phyloP scores from a whole-genome alignment of 352 stramenopile species.

The Blastocystis sp. region DNA sequence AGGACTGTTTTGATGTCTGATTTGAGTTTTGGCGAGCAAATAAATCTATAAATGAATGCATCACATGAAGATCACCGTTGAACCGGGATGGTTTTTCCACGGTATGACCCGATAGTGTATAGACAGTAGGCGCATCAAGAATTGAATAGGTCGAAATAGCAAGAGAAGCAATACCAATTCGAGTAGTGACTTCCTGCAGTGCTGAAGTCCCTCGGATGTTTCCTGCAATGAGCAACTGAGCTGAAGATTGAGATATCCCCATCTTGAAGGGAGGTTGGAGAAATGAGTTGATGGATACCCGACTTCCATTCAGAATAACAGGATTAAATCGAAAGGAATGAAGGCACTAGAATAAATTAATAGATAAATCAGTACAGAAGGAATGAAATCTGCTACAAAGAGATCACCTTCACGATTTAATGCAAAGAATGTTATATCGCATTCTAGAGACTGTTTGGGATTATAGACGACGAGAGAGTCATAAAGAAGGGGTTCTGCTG shows the following conservation, averaged over 20 bases:
- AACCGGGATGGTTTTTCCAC: neutral
- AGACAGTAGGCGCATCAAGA: neutral
- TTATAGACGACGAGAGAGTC: neutral
- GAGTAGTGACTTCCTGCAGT: neutral
- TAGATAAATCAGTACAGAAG: neutral
- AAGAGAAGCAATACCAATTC: conserved; percentile 8
- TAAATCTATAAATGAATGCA: neutral
- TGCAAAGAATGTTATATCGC: neutral
- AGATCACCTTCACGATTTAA: neutral
- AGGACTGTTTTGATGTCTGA: neutral
- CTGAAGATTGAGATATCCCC: no score
- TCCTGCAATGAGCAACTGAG: neutral
- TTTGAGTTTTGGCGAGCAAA: neutral
- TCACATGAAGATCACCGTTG: neutral
- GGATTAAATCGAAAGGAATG: neutral
- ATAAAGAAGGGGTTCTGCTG: neutral
- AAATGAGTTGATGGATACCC: neutral
- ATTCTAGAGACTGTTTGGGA: neutral
- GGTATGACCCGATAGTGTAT: neutral
- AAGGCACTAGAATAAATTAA: neutral
- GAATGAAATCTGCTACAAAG: neutral
- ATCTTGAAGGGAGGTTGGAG: neutral
- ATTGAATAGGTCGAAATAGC: neutral
- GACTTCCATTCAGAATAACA: neutral
- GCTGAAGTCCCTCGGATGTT: neutral